Conservation (phyloP, 176 grass and related monocot species). For the Sorghum bicolor region Sorghum_bicolor_NCBIv3 NC_012873.2:61898001-61898500, state of each 20-base stretch:
- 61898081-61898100: conserved; percentile 82
- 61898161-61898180: neutral
- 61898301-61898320: neutral
- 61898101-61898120: conserved; percentile 80
- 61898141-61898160: conserved; percentile 85
- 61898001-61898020: conserved; percentile 61
- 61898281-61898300: neutral
- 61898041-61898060: conserved; percentile 94
- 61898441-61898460: neutral
- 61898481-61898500: neutral
- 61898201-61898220: neutral
- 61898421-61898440: neutral
- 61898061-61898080: conserved; percentile 68
- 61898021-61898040: conserved; percentile 99
- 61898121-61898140: conserved; percentile 89
- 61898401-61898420: neutral
- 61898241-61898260: neutral
- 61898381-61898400: neutral
- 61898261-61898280: neutral
- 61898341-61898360: neutral
- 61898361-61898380: neutral
- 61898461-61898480: neutral
- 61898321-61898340: neutral
- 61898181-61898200: neutral
- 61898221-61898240: neutral